A percentile compares a stretch with the other conserved stretches of the same genome.
phyloP scores from a whole-genome alignment of 2,329 filamentous ascomycete genomes.

The Penicillium expansum region DNA sequence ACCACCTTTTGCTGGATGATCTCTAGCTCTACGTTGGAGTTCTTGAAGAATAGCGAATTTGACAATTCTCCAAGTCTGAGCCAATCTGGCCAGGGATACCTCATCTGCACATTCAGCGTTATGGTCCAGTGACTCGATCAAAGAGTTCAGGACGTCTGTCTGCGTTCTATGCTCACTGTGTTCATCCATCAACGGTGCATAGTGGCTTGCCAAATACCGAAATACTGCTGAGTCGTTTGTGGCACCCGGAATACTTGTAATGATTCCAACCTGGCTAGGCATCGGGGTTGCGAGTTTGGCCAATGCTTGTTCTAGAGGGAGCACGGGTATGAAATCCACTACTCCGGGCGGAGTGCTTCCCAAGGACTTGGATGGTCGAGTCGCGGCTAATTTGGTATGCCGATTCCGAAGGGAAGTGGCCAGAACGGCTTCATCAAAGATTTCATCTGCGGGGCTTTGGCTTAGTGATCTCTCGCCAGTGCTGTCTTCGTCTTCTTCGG shows the following conservation, averaged over 20 bases:
- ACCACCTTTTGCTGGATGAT: conserved; percentile 26
- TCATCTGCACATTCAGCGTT: conserved; percentile 55
- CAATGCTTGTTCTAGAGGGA: conserved; percentile 53
- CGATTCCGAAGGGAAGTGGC: conserved; percentile 48
- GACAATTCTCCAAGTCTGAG: conserved; percentile 60
- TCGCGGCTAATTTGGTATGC: conserved; percentile 47
- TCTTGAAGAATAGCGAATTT: conserved; percentile 52
- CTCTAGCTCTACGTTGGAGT: conserved; percentile 42
- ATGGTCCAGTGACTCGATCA: conserved; percentile 49
- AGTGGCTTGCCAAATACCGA: conserved; percentile 44
- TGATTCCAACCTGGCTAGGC: conserved; percentile 49
- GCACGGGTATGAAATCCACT: conserved; percentile 47
- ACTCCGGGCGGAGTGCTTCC: conserved; percentile 53
- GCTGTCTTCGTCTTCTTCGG: conserved; percentile 43
- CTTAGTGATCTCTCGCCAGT: conserved; percentile 49
- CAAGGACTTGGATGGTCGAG: conserved; percentile 52
- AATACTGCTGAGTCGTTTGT: conserved; percentile 44
- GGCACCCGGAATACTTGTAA: conserved; percentile 49
- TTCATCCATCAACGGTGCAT: conserved; percentile 39
- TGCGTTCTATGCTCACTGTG: conserved; percentile 22
- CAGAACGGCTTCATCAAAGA: conserved; percentile 56
- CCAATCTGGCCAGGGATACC: conserved; percentile 50
- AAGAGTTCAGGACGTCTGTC: conserved; percentile 28
- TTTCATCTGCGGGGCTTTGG: conserved; percentile 57
- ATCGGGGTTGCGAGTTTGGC: conserved; percentile 40